Evolutionary conservation across 371 early-diverging fungal genomes (phyloP).

Genomic region (Mortierella sp.): DNA sequence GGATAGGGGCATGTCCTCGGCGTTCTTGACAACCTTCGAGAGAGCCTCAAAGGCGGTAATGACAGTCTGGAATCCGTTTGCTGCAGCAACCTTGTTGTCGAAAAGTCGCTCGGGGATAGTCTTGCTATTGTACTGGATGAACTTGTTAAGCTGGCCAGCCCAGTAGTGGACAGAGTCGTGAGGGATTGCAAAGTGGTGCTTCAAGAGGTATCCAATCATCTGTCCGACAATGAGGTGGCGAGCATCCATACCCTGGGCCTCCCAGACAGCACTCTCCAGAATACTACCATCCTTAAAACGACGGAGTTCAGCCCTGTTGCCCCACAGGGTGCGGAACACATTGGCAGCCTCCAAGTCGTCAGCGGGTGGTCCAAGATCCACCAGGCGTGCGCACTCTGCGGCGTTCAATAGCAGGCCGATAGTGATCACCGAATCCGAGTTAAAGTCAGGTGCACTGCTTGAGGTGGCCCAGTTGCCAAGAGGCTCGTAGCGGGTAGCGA

Average conservation of each 20-base stretch:
- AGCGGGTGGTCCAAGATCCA: conserved; percentile 88
- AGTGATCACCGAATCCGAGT: conserved; percentile 41
- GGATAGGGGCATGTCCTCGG: conserved; percentile 83
- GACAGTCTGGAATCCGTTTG: conserved; percentile 79
- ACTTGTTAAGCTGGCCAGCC: conserved; percentile 79
- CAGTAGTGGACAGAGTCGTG: conserved; percentile 71
- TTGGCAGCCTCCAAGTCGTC: conserved; percentile 72
- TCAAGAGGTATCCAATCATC: conserved; percentile 84
- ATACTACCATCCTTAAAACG: conserved; percentile 93
- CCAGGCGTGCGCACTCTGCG: conserved; percentile 74
- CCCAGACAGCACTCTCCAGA: conserved; percentile 87
- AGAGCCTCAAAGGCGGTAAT: conserved; percentile 80
- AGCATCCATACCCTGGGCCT: conserved; percentile 75
- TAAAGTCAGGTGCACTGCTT: conserved; percentile 29
- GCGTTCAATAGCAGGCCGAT: conserved; percentile 84
- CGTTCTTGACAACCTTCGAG: conserved; percentile 72
- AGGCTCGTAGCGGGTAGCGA: conserved; percentile 64
- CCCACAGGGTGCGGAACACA: conserved; percentile 90
- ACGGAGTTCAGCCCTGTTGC: conserved; percentile 84
- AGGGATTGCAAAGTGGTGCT: conserved; percentile 74
- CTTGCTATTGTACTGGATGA: conserved; percentile 65
- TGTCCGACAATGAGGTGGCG: conserved; percentile 84
- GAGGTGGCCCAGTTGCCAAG: conserved; percentile 61
- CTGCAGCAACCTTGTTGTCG: conserved; percentile 63
- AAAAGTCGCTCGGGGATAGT: conserved; percentile 63